A percentile compares a stretch with the other conserved stretches of the same genome.
Evolutionary conservation across 345 rosid species (phyloP).

Genomic region (Pugionium dolabratum): DNA sequence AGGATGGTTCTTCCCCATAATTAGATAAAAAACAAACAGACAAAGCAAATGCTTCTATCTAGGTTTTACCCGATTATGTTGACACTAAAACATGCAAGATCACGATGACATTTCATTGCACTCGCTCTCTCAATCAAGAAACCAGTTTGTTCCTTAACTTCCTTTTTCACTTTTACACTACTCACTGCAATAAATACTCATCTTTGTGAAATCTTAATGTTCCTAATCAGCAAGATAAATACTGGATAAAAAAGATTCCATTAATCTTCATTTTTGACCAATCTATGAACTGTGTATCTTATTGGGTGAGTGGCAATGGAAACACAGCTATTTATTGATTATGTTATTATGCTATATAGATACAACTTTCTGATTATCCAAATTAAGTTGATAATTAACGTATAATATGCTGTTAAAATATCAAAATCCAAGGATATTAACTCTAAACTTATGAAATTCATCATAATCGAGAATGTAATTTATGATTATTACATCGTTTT

Average conservation of each 20-base stretch:
- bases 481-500: slow-evolving; percentile 16
- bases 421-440: too few relatives aligned
- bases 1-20: slow-evolving; percentile 36
- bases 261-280: slow-evolving; percentile 4
- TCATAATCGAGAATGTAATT: too few relatives aligned
- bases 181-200: slow-evolving; percentile 27
- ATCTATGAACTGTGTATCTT: not conserved
- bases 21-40: slow-evolving; percentile 36
- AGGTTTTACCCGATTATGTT: slow-evolving; percentile 29
- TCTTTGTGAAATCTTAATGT: slow-evolving; percentile 17
- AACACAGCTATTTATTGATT: not conserved
- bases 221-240: not conserved
- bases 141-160: not conserved
- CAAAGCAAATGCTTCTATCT: slow-evolving; percentile 40
- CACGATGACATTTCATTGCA: slow-evolving; percentile 35
- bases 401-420: too few relatives aligned
- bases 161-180: slow-evolving; percentile 31
- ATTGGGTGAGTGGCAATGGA: not conserved
- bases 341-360: not conserved
- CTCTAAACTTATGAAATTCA: too few relatives aligned
- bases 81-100: slow-evolving; percentile 38
- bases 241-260: not conserved
- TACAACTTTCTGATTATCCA: too few relatives aligned
- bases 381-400: too few relatives aligned
- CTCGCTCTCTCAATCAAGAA: slow-evolving; percentile 29